Evolutionary conservation across 306 rosid genomes (phyloP).

Genomic region (Citrullus mucosospermus): DNA sequence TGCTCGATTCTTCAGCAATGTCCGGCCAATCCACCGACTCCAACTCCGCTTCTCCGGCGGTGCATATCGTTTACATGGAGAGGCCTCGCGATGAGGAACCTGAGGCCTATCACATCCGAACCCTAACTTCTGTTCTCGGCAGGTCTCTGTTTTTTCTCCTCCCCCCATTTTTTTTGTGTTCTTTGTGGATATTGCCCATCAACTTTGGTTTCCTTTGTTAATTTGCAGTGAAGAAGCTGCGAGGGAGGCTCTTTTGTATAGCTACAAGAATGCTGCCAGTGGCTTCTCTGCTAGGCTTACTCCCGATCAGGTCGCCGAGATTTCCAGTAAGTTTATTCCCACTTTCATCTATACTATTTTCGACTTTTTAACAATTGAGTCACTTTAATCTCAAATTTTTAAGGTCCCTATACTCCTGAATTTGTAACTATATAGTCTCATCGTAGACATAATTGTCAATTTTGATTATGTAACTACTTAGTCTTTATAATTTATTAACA

Average conservation of each 20-base stretch:
- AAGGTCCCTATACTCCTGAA: too few species aligned
- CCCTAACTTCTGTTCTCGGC: conserved; percentile 77
- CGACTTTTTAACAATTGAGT: too few species aligned
- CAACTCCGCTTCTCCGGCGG: conserved; percentile 30
- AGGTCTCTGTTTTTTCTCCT: conserved; percentile 24
- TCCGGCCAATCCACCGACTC: conserved; percentile 20
- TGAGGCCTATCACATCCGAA: conserved; percentile 66
- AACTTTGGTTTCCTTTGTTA: neutral
- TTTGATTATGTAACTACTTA: too few species aligned
- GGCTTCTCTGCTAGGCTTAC: conserved; percentile 93
- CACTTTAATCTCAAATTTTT: too few species aligned
- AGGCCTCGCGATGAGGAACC: conserved; percentile 44
- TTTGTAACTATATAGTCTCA: too few species aligned
- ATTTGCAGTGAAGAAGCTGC: conserved; percentile 73
- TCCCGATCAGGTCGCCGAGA: conserved; percentile 35
- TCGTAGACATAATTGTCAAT: too few species aligned
- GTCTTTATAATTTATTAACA: too few species aligned
- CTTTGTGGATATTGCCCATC: neutral
- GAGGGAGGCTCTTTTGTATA: conserved; percentile 71
- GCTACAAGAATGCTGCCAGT: conserved; percentile 75
- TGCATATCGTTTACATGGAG: conserved; percentile 75
- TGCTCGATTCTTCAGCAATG: conserved; percentile 8
- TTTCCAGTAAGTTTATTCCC: conserved; percentile 23
- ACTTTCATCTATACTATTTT: neutral
- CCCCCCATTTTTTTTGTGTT: neutral